phyloP scores from a whole-genome alignment of 768 basidiomycete species.

The Sarcodon sp. region DNA sequence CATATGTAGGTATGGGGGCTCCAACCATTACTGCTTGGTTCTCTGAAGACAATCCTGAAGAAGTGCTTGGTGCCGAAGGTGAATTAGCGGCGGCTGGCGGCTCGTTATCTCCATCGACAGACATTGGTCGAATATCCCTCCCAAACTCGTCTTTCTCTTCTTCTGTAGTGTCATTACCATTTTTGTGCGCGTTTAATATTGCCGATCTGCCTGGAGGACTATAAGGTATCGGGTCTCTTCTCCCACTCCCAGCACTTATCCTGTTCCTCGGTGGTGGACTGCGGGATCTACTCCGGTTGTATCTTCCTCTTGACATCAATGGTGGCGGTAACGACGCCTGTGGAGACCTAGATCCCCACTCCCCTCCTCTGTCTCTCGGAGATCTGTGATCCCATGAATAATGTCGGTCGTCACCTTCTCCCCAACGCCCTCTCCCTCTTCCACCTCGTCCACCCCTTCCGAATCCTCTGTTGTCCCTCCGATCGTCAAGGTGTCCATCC shows the following conservation, averaged over 20 bases:
- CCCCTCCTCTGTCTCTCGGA: neutral
- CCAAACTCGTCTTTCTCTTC: conserved; percentile 78
- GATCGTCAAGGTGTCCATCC: neutral
- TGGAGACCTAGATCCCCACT: neutral
- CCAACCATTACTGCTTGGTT: too few relatives aligned
- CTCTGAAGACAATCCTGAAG: too few relatives aligned
- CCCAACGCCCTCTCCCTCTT: neutral
- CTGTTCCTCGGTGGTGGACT: conserved; percentile 53
- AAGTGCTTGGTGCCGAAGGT: neutral
- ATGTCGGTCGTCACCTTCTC: neutral
- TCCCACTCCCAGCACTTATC: conserved; percentile 18
- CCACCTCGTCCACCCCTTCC: neutral
- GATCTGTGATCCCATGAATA: neutral
- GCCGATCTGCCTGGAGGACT: conserved; percentile 8
- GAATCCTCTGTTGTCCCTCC: neutral
- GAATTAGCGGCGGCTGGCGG: neutral
- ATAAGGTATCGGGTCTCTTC: neutral
- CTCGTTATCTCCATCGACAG: conserved; percentile 17
- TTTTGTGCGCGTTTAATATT: conserved; percentile 6
- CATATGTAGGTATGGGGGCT: too few relatives aligned
- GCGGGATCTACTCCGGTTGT: conserved; percentile 45
- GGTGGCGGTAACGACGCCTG: conserved; percentile 2
- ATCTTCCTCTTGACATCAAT: conserved; percentile 25
- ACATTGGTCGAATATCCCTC: conserved; percentile 57
- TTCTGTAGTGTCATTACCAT: conserved; percentile 2